Base-by-base conservation (phyloP, 805 yeast species). In the Sugiyamaella mastotermitis region DNA sequence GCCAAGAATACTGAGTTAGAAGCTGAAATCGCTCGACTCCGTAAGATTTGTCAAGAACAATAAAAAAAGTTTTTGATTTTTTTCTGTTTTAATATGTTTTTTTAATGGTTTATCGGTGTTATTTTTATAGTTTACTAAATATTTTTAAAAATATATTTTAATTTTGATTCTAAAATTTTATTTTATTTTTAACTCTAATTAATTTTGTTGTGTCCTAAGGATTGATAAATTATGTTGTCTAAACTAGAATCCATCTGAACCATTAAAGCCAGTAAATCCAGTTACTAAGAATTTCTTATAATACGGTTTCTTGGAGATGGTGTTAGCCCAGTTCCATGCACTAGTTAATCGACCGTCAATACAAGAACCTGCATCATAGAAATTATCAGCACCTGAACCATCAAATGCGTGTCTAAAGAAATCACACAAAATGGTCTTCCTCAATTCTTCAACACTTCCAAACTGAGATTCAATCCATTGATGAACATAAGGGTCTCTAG, bases 371-470 rank as follows among this genome's bases (percentile, higher is more conserved):
- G 87, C 84, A 68, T 81, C 82, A 55, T 78, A 82, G 57, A 80
- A 83, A 57, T 83, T 83, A 53, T 82, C 86, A 7, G 88, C 87
- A 33, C 94, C 94, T 7, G 85, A 78, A 2, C 92, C 88, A 56
- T 81, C 86, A 57, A 80, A 74, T 1, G 78, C 80, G 46, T 71
- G 76, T 37, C 66, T 62, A 61, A 73, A 74, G 50, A 74, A 74
- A 64, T 72, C 78, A 31, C 68, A 56, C 30, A 72, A 51, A 29
- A 73, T 66, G 9, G 57, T 46, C 35, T 30, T 57, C 49, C 76
- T 69, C 42, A 83, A 59, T n/a, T 66, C 71, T 20, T 72, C 73
- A 2, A 70, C 64, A 1, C 74, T 62, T 0, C 73, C 78, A 54
- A 74, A 83, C 53, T 80, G 82, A 22, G 63, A 52, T n/a, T 65